phyloP scores from a whole-genome alignment of 2,329 filamentous ascomycete species.

The Curvularia lunata region DNA sequence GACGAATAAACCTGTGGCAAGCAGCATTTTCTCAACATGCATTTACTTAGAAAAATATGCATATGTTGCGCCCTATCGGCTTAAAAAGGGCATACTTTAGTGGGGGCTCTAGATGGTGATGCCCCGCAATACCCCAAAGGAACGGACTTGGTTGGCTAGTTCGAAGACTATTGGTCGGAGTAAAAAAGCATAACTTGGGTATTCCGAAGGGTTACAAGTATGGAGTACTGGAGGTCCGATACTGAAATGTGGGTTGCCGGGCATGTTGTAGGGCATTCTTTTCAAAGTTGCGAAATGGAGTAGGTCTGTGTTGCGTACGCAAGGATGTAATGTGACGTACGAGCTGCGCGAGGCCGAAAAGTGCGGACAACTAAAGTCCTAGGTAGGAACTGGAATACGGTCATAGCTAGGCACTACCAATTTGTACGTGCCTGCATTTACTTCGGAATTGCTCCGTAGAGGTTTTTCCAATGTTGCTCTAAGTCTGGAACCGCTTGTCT shows the following conservation, averaged over 20 bases:
- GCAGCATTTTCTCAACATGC: neutral
- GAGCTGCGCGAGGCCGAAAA: neutral
- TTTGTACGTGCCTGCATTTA: neutral
- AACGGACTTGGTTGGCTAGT: neutral
- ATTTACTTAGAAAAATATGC: neutral
- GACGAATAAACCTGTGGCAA: neutral
- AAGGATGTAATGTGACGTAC: neutral
- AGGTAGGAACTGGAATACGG: neutral
- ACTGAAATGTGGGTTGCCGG: no score
- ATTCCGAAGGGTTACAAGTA: neutral
- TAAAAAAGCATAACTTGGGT: neutral
- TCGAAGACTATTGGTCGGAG: neutral
- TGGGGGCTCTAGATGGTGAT: neutral
- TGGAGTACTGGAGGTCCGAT: neutral
- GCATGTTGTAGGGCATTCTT: no score
- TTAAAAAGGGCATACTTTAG: neutral
- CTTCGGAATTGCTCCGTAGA: no score
- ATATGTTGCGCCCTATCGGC: constrained; percentile 8
- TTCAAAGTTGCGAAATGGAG: neutral
- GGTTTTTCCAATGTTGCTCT: neutral
- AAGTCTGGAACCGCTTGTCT: neutral
- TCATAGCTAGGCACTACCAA: no score
- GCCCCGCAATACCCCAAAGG: neutral
- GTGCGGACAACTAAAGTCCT: neutral
- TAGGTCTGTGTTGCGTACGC: neutral